Evolutionary conservation across 495 filamentous ascomycete genomes (phyloP), one percentile per base, ranked within the genome.

Genomic region (Xylaria palmicola): DNA sequence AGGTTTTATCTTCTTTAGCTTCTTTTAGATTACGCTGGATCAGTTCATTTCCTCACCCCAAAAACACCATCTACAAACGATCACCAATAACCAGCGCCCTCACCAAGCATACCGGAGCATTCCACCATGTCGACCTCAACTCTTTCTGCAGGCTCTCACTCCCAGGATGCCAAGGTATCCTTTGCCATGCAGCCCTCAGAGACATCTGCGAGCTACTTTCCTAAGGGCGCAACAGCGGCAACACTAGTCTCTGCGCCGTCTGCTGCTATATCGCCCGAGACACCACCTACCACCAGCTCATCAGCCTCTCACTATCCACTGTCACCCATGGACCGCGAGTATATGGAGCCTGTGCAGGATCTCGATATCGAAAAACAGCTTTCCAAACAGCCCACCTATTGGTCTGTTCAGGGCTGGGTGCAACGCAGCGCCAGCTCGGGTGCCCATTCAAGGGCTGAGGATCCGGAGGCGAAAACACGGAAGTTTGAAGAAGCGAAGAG

Each of bases 361-460:
- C 52, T 75, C 17, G 71, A 68, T 44, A 60, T 81, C 37, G 75
- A 73, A 30, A 68, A 73, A 59, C 68, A 79, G 40, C 73, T 81
- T 15, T 70, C 75, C 6, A 73, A 70, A 32, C 48, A 65, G 61
- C 77, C 77, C 0, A 56, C 59, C 37, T 72, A 68, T 62, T 70
- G 69, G 55, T 72, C 73, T 13, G 63, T 79, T n/a, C 37, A 67
- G 47, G 67, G 77, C 65, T 75, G 70, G 36, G 65, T 77, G 34
- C 73, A 75, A 68, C 70, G 74, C 50, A 72, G 68, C 2, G 65
- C 67, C 10, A 60, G 56, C 40, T 59, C 32, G 19, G 19, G 36
- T 4, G 53, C 9, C 6, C 37, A 34, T 59, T 59, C 56, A 20
- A 29, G 17, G 12, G 57, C 50, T 9, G 65, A 74, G 34, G 64